These are phyloP conservation scores for Salix arbutifolia DNA, from an alignment of 345 rosid genomes.

Conservation along the genomic window DNA sequence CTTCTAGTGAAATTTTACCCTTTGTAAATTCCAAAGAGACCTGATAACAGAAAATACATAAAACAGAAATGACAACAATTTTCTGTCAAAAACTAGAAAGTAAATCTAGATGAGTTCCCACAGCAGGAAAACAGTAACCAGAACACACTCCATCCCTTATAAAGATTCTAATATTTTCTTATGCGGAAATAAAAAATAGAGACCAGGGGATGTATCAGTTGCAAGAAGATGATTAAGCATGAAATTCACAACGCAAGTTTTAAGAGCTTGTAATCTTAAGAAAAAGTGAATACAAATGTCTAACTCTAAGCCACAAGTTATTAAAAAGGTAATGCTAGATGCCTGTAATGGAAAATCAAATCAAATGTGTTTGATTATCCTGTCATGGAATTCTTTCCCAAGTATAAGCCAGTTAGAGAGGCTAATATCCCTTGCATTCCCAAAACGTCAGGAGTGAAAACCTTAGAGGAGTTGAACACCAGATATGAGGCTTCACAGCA, in stretches of 20 bases:
- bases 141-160: background rate
- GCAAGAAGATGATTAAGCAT: background rate
- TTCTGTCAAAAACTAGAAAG: background rate
- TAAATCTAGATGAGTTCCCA: background rate
- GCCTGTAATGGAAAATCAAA: background rate
- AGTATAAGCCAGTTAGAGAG: background rate
- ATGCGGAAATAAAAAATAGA: background rate
- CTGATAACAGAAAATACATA: constrained; percentile 34
- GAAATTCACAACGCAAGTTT: background rate
- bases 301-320: background rate
- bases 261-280: background rate
- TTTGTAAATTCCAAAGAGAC: constrained; percentile 56
- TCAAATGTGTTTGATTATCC: background rate
- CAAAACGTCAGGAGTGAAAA: background rate
- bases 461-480: background rate
- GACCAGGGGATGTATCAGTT: background rate
- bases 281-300: background rate
- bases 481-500: background rate
- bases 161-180: background rate
- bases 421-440: background rate
- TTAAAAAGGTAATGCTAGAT: background rate
- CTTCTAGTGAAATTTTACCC: constrained; percentile 46
- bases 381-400: background rate
- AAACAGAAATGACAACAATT: constrained; percentile 5
- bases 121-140: background rate